Conservation (phyloP, 768 basidiomycete genomes). For the Suillus weaverae region DNA sequence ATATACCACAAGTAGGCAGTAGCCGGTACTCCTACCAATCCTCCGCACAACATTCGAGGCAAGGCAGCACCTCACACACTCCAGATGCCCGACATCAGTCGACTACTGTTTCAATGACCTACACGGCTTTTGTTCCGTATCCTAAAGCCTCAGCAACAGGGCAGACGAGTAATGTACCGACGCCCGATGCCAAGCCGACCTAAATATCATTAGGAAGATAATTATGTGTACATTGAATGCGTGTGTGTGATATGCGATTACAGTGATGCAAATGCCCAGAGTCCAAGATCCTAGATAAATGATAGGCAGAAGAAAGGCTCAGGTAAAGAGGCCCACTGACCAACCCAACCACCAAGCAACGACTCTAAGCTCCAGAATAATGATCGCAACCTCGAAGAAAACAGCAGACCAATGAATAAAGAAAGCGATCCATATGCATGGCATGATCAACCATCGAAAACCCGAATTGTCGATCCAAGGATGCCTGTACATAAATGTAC, state of each 20-base stretch:
- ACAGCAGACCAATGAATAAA: constrained; percentile 70
- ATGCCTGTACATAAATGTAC: constrained; percentile 52
- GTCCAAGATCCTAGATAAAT: constrained; percentile 13
- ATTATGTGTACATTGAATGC: constrained; percentile 3
- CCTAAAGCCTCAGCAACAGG: background rate
- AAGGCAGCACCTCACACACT: background rate
- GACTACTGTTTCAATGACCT: background rate
- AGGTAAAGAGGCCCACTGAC: constrained; percentile 53
- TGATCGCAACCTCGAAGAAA: constrained; percentile 54
- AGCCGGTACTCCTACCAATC: constrained; percentile 2
- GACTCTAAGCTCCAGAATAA: constrained; percentile 58
- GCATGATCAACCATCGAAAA: constrained; percentile 61
- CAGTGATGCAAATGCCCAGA: constrained; percentile 12
- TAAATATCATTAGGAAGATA: constrained; percentile 4
- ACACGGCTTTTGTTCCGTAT: background rate
- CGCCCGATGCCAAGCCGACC: constrained; percentile 9
- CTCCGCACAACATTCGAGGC: background rate
- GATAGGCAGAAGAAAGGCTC: constrained; percentile 11
- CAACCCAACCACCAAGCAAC: constrained; percentile 78
- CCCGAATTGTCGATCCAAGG: constrained; percentile 59
- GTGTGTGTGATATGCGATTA: constrained; percentile 8
- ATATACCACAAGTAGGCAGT: constrained; percentile 25
- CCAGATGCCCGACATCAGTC: background rate
- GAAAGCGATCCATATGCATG: constrained; percentile 64
- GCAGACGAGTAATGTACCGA: background rate